Evolutionary conservation across 2,329 filamentous ascomycete genomes (phyloP), one percentile per base, ranked within the genome.

Genomic region (Apiospora malaysiana): DNA sequence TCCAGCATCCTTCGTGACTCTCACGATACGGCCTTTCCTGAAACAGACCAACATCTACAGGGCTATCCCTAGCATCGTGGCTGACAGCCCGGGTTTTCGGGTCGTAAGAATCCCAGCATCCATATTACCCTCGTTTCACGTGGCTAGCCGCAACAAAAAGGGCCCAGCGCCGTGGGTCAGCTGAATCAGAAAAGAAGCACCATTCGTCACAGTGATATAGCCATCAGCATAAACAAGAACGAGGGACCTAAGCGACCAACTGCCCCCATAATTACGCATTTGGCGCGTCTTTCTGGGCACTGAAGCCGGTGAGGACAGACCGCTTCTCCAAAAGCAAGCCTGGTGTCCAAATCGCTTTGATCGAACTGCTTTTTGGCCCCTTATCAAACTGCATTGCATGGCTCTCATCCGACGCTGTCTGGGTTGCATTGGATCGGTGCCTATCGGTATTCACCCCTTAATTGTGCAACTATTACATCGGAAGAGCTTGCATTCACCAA

Each of bases 331-430:
- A n/a, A 63, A 37, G 27, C 56, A 40, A 63, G 32, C 8, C 4
- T 47, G 10, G 45, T 16, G 5, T 37, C 51, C 27, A 59, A 18
- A n/a, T 40, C 9, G 18, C 6, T 18, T 56, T 4, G 12, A 32
- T 16, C 2, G 10, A 18, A 37, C 51, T 37, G 51, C 16, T 8
- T 45, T 45, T 18, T 45, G 25, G 18, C 27, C n/a, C 56, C 8
- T n/a, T 10, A 32, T 63, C 21, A 8, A 32, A 40, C 27, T 40
- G 27, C 56, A 40, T 4, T 32, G 9, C 56, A n/a, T 63, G 9
- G 32, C 32, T 63, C 56, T 63, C 56, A n/a, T n/a, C 56, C 56
- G 27, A 40, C 37, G 27, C 32, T 63, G 56, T 27, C 27, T 63
- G 27, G 27, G 18, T 63, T 63, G 27, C 56, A 63, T 63, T 40